These are phyloP conservation scores for Chlorophyllum brunneum DNA, from an alignment of 768 basidiomycete species.

Conservation along the genomic window DNA sequence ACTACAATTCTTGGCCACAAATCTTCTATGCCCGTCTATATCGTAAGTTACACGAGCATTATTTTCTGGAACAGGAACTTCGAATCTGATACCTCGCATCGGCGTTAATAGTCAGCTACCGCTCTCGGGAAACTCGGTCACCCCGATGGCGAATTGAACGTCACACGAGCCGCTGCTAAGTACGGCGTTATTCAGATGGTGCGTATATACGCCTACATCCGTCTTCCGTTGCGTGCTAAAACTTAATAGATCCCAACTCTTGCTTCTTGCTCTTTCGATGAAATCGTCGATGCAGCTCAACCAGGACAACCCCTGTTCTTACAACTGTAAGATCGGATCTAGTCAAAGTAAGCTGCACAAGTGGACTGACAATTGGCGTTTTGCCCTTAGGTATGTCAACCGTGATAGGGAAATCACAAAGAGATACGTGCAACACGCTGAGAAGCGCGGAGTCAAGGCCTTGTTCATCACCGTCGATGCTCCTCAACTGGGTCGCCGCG, in stretches of 20 bases:
- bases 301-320: slow-evolving; percentile 82
- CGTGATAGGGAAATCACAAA: slow-evolving; percentile 83
- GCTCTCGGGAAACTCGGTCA: slow-evolving; percentile 95
- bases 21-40: slow-evolving; percentile 72
- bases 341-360: neutral
- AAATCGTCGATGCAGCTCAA: slow-evolving; percentile 80
- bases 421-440: slow-evolving; percentile 86
- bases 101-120: slow-evolving; percentile 52
- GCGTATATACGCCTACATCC: neutral
- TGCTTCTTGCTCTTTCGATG: slow-evolving; percentile 94
- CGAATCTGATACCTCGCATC: neutral
- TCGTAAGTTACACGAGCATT: slow-evolving; percentile 18
- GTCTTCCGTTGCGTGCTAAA: neutral
- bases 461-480: slow-evolving; percentile 99
- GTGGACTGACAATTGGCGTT: neutral
- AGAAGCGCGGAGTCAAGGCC: slow-evolving; percentile 84
- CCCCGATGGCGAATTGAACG: slow-evolving; percentile 88
- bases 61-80: neutral
- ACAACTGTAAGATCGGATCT: slow-evolving; percentile 55
- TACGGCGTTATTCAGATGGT: slow-evolving; percentile 51
- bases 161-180: slow-evolving; percentile 86
- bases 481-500: slow-evolving; percentile 89
- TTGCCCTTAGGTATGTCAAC: slow-evolving; percentile 73
- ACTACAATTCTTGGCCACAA: slow-evolving; percentile 76
- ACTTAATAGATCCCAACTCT: slow-evolving; percentile 81